Conservation (phyloP, 106 monocot species). For the Hemerocallis citrina region DNA sequence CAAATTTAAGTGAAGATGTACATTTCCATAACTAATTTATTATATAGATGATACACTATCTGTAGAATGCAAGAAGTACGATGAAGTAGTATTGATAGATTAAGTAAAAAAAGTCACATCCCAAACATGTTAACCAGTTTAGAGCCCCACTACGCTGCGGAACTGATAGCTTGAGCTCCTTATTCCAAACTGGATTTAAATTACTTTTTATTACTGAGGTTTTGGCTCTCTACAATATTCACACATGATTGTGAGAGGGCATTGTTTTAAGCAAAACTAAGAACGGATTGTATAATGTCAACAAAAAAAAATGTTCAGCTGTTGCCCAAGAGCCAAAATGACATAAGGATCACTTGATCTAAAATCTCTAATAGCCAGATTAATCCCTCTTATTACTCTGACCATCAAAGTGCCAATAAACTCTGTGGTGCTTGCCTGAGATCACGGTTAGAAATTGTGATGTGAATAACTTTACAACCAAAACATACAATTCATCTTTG, state of each 20-base stretch:
- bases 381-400: slow-evolving; percentile 43
- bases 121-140: slow-evolving; percentile 45
- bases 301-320: slow-evolving; percentile 33
- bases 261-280: not conserved
- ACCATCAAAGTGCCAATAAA: slow-evolving; percentile 56
- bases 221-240: slow-evolving; percentile 36
- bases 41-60: too few relatives aligned
- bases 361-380: slow-evolving; percentile 59
- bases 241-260: not conserved
- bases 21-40: too few relatives aligned
- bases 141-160: slow-evolving; percentile 52
- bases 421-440: slow-evolving; percentile 23
- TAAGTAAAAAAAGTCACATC: too few relatives aligned
- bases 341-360: slow-evolving; percentile 68
- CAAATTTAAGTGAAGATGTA: too few relatives aligned
- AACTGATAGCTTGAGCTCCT: slow-evolving; percentile 58
- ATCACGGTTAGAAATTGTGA: not conserved
- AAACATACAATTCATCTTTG: not conserved
- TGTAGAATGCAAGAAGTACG: too few relatives aligned
- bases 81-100: too few relatives aligned
- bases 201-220: slow-evolving; percentile 61
- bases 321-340: slow-evolving; percentile 45
- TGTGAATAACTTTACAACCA: not conserved
- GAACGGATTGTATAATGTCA: not conserved
- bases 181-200: slow-evolving; percentile 84